Evolutionary conservation across 768 basidiomycete species (phyloP), one percentile per base, ranked within the genome.

Genomic region (Serendipita vermifera): DNA sequence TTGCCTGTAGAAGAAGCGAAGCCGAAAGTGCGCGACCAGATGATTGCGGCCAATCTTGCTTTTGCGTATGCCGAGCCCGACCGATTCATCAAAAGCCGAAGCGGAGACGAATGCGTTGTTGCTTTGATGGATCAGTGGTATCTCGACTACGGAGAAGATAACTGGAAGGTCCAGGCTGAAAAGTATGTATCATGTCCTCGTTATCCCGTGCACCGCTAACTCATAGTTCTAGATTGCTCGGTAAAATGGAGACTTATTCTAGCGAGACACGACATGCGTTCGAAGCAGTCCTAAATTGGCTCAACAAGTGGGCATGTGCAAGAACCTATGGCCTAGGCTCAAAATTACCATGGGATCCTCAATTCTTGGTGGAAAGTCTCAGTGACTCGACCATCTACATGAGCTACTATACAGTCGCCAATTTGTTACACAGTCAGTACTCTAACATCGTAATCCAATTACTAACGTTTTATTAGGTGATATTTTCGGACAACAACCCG

Each of bases 61-160:
- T 82, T 96, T 63, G 76, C 87, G 57, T 99, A 99, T 66, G 91
- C 93, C 7, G 94, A 98, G 70, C 94, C 94, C 0, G 93, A 98
- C 69, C 86, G 85, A 56, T 67, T 88, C 61, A 85, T 97, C 64
- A 80, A 92, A 64, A 88, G 85, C 40, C 77, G 94, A 39, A 90
- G 86, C 68, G 81, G 79, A n/a, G 96, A 99, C 65, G 94, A 97
- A 70, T 99, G 96, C 72, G 87, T 97, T 17, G 91, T 99, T 57
- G 93, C 94, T 2, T 72, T 99, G 61, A 93, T 92, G 81, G 96
- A 99, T 67, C 96, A 99, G 70, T 99, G 94, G 93, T 99, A 98
- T 69, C 71, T 98, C 68, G 91, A 98, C 69, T 99, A 97, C 63
- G 96, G 94, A 62, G 91, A 97, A 72, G 68, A 79, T 1, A 66